These are phyloP conservation scores for Alternaria burnsii DNA, from an alignment of 2,329 filamentous ascomycete species.

Conservation along the genomic window DNA sequence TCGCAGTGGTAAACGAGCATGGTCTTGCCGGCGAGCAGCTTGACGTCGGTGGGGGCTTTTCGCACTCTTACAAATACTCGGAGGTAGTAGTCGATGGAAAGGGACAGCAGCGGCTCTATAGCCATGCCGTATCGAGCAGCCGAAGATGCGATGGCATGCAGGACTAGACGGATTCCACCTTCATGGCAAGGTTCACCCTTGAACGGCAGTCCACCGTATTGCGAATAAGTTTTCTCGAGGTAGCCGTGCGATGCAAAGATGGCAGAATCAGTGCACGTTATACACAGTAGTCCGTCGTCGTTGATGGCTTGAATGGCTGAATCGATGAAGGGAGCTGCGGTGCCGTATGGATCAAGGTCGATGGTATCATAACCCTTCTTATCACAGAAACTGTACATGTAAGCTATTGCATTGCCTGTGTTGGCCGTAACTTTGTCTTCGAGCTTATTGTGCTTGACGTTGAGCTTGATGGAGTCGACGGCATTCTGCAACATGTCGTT, in stretches of 20 bases:
- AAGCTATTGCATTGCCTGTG: slow-evolving; percentile 82
- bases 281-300: slow-evolving; percentile 89
- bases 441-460: slow-evolving; percentile 83
- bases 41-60: slow-evolving; percentile 84
- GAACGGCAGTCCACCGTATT: slow-evolving; percentile 90
- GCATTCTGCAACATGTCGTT: slow-evolving; percentile 87
- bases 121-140: slow-evolving; percentile 86
- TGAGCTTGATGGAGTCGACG: slow-evolving; percentile 81
- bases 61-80: slow-evolving; percentile 86
- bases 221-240: slow-evolving; percentile 88
- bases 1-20: slow-evolving; percentile 96
- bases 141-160: slow-evolving; percentile 80
- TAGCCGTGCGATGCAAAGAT: slow-evolving; percentile 96
- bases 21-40: slow-evolving; percentile 87
- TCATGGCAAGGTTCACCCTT: slow-evolving; percentile 90
- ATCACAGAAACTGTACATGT: slow-evolving; percentile 83
- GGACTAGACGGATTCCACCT: slow-evolving; percentile 83
- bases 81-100: slow-evolving; percentile 96
- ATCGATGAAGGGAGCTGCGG: slow-evolving; percentile 90
- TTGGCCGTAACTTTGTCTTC: slow-evolving; percentile 74
- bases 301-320: slow-evolving; percentile 85
- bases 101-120: slow-evolving; percentile 88
- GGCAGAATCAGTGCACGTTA: slow-evolving; percentile 95
- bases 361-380: slow-evolving; percentile 82
- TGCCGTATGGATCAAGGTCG: slow-evolving; percentile 95